A percentile compares a stretch with the other conserved stretches of the same genome.
phyloP scores from a whole-genome alignment of 768 basidiomycete species.

The Rhizopogon sp. region DNA sequence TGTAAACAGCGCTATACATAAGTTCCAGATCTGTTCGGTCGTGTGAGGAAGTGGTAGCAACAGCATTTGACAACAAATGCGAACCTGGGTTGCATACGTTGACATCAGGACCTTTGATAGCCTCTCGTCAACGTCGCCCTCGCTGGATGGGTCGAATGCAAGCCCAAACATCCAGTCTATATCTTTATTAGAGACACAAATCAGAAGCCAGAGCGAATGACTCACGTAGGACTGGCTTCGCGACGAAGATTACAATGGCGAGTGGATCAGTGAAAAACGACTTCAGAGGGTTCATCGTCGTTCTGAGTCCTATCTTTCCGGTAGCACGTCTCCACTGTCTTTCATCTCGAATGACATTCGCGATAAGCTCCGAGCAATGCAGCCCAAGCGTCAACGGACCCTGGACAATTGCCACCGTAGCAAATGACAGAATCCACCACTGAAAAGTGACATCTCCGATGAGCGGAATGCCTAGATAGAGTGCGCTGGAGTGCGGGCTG shows the following conservation, averaged over 20 bases:
- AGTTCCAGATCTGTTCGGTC: too few relatives aligned
- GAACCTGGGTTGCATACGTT: conserved; percentile 27
- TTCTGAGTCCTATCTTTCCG: too few relatives aligned
- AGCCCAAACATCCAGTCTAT: conserved; percentile 28
- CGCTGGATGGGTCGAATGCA: conserved; percentile 13
- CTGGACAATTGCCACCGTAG: neutral
- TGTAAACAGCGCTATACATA: too few relatives aligned
- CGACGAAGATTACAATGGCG: conserved; percentile 5
- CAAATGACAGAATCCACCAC: too few relatives aligned
- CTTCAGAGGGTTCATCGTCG: conserved; percentile 9
- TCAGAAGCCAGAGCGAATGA: neutral
- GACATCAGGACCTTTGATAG: conserved; percentile 15
- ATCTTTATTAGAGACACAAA: neutral
- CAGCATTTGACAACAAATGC: conserved; percentile 15
- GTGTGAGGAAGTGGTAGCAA: too few relatives aligned
- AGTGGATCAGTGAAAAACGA: too few relatives aligned
- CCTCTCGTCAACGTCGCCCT: conserved; percentile 3
- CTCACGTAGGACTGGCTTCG: conserved; percentile 24
- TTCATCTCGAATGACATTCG: neutral
- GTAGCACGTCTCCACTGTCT: neutral
- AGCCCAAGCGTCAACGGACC: neutral
- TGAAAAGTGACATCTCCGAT: too few relatives aligned
- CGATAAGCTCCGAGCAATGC: conserved; percentile 2
- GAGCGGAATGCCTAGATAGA: too few relatives aligned
- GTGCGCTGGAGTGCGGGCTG: too few relatives aligned